Percentiles rank a stretch among this genome's conserved stretches.
These are phyloP conservation scores for Pleurotus platypus DNA, from an alignment of 768 basidiomycete species.

Conservation along the genomic window DNA sequence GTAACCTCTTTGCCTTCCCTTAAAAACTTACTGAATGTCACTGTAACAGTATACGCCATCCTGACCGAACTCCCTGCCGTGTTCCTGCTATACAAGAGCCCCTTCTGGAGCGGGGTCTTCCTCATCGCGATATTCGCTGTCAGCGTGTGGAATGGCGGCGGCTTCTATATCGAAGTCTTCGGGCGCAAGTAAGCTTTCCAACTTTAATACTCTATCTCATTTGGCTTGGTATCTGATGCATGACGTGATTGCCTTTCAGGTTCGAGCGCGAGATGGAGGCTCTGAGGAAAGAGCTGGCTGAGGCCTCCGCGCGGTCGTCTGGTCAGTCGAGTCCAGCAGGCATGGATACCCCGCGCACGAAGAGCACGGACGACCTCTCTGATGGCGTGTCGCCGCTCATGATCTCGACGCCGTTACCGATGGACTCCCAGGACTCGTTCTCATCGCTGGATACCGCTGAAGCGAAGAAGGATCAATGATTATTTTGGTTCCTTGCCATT, in stretches of 20 bases:
- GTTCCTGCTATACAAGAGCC: constrained; percentile 77
- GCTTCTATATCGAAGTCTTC: constrained; percentile 95
- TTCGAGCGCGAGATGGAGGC: constrained; percentile 93
- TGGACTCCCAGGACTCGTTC: constrained; percentile 20
- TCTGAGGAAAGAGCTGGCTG: constrained; percentile 85
- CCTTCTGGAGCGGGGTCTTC: constrained; percentile 75
- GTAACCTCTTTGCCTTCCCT: constrained; percentile 19
- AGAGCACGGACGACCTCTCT: constrained; percentile 32
- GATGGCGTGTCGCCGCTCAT: constrained; percentile 37
- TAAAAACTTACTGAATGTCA: not conserved
- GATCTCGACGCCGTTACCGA: constrained; percentile 28
- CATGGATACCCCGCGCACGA: constrained; percentile 13
- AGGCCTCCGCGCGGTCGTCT: constrained; percentile 48
- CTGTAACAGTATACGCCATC: constrained; percentile 67
- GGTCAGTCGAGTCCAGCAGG: constrained; percentile 45
- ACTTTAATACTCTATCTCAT: not conserved
- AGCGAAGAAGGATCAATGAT: constrained; percentile 27
- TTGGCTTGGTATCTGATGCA: constrained; percentile 9
- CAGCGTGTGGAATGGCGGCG: constrained; percentile 94
- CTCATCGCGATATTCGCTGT: constrained; percentile 78
- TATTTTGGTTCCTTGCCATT: too few species aligned
- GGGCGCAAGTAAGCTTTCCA: constrained; percentile 73
- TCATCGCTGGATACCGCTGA: constrained; percentile 7
- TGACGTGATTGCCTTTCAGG: constrained; percentile 33
- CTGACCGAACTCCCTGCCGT: constrained; percentile 86